phyloP scores from a whole-genome alignment of 352 stramenopile species.

The Blastocystis hominis region DNA sequence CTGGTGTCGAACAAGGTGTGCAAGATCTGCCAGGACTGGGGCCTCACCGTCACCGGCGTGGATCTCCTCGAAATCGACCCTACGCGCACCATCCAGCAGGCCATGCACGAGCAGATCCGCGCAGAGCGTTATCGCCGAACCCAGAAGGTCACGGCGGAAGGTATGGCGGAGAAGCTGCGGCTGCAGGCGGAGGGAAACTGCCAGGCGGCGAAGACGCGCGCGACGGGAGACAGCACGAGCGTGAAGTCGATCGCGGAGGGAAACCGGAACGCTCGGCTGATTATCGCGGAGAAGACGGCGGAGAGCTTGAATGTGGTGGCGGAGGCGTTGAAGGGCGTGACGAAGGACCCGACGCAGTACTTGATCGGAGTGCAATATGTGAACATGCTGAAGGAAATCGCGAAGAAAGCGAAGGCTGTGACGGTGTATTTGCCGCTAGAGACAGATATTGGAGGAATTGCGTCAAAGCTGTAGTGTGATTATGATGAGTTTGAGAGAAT shows the following conservation, averaged over 20 bases:
- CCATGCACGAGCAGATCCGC: slow-evolving; percentile 62
- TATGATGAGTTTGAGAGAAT: not conserved
- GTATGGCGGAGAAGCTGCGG: slow-evolving; percentile 57
- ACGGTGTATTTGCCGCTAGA: slow-evolving; percentile 60
- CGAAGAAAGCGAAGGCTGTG: not conserved
- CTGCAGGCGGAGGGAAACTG: slow-evolving; percentile 59
- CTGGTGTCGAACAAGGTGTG: slow-evolving; percentile 58
- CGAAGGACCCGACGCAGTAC: slow-evolving; percentile 60
- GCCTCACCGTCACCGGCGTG: slow-evolving; percentile 58
- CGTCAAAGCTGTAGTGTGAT: slow-evolving; percentile 27
- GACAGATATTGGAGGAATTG: slow-evolving; percentile 58
- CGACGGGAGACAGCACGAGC: slow-evolving; percentile 58
- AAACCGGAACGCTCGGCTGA: slow-evolving; percentile 58
- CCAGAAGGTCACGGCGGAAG: slow-evolving; percentile 61
- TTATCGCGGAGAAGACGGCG: slow-evolving; percentile 57
- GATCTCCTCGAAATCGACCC: slow-evolving; percentile 62
- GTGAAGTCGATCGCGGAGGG: slow-evolving; percentile 58
- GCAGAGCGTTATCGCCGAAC: slow-evolving; percentile 61
- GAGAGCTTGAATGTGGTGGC: slow-evolving; percentile 56
- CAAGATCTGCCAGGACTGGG: slow-evolving; percentile 62
- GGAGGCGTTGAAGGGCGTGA: slow-evolving; percentile 58
- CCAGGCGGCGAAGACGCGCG: slow-evolving; percentile 59
- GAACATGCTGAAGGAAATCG: slow-evolving; percentile 55
- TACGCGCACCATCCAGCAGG: slow-evolving; percentile 52
- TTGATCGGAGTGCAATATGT: slow-evolving; percentile 62